Base-by-base conservation (phyloP, 2,329 filamentous ascomycete genomes). In the Aspergillus latus region DNA sequence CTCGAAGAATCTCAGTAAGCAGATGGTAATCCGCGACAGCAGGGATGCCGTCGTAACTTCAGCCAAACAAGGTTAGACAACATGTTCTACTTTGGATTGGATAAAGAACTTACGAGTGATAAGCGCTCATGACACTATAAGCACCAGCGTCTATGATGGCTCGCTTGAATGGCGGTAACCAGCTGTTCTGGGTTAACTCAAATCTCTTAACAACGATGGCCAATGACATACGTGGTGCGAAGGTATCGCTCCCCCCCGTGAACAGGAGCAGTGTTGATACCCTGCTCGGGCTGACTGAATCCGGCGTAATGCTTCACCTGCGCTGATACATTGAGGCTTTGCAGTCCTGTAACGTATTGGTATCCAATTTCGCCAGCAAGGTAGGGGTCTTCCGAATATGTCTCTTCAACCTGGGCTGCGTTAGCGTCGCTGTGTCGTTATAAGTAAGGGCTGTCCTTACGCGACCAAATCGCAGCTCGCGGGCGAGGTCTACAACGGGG, bases 231-330 rank as follows among this genome's bases (percentile, higher is more conserved):
- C 56, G 79, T 83, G 2, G 80, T 82, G 21, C 82, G 72, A 47
- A 83, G 66, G 61, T 84, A 81, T 57, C 82, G 71, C 63, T 84
- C 80, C 15, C 81, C 82, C 21, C 80, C 81, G 58, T 83, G 80
- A 0, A 83, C 80, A 4, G 81, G 81, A 0, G 80, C 86, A 7
- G 84, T 86, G 68, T 91, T 91, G 43, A 91, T 71, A 1, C 88
- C 88, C 68, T 90, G 87, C 64, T 91, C 88, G 0, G 87, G 88
- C 1, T 78, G 77, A 46, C 81, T 87, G 66, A 85, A 90, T 1
- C 82, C 88, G 10, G 85, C 86, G 68, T 88, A 91, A 68, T 92
- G 88, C 75, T 91, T 92, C 46, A 91, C 85, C 71, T 84, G 90
- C 13, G 88, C 84, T 26, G 84, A 85, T 4, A 90, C 87, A 43